A percentile compares a stretch with the other conserved stretches of the same genome.
phyloP scores from a whole-genome alignment of 1,139 yeast genomes.

The Zygoascus hellenicus region DNA sequence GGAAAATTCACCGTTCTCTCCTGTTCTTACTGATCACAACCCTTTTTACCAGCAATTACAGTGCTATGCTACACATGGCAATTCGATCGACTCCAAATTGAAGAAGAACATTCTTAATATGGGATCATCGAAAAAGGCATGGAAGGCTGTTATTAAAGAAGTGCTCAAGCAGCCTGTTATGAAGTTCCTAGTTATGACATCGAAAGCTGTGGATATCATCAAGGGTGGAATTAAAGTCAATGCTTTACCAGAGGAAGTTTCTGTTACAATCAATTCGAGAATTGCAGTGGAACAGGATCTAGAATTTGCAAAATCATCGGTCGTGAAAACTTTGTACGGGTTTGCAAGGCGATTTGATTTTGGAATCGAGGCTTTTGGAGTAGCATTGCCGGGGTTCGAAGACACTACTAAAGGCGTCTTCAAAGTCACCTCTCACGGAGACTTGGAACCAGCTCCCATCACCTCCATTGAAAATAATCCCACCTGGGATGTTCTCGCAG shows the following conservation, averaged over 20 bases:
- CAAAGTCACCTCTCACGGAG: slow-evolving; percentile 24
- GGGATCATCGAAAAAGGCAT: slow-evolving; percentile 12
- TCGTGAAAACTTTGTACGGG: slow-evolving; percentile 35
- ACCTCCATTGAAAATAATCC: slow-evolving; percentile 42
- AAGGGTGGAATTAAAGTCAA: slow-evolving; percentile 58
- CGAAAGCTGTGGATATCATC: slow-evolving; percentile 57
- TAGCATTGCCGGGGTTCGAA: slow-evolving; percentile 1
- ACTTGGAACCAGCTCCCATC: slow-evolving; percentile 54
- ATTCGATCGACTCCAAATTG: slow-evolving; percentile 17
- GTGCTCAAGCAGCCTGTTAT: slow-evolving; percentile 7
- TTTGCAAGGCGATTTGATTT: slow-evolving; percentile 42
- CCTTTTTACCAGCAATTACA: slow-evolving; percentile 45
- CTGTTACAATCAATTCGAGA: slow-evolving; percentile 49
- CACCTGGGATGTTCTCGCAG: slow-evolving; percentile 51
- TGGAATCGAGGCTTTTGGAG: slow-evolving; percentile 28
- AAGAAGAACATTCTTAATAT: slow-evolving; percentile 14
- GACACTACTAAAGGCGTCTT: slow-evolving; percentile 35
- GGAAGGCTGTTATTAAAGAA: slow-evolving; percentile 9
- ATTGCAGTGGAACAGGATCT: slow-evolving; percentile 43
- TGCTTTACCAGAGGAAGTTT: slow-evolving; percentile 61
- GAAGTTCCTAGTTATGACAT: slow-evolving; percentile 48
- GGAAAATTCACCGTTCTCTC: slow-evolving; percentile 47
- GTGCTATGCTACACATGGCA: slow-evolving; percentile 43
- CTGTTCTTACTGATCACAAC: slow-evolving; percentile 40
- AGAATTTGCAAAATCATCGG: slow-evolving; percentile 35